phyloP scores from a whole-genome alignment of 768 basidiomycete genomes.

The Podaxis pistillaris region DNA sequence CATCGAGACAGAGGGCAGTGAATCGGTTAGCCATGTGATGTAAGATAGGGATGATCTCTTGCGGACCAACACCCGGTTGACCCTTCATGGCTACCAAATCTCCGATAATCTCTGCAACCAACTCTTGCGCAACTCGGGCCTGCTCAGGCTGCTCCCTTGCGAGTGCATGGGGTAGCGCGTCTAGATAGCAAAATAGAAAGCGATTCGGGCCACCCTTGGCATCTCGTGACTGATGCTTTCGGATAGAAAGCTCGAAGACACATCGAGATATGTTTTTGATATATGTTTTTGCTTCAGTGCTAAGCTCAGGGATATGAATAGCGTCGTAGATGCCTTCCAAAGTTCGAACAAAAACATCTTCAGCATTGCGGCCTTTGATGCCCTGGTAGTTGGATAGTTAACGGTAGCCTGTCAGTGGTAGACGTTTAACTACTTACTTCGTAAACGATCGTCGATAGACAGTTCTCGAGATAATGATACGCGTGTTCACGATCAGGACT shows the following conservation, averaged over 20 bases:
- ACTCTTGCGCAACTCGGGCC: constrained; percentile 52
- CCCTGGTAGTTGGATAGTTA: constrained; percentile 44
- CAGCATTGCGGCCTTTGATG: constrained; percentile 67
- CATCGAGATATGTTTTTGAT: constrained; percentile 66
- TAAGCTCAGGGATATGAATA: constrained; percentile 64
- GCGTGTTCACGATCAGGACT: constrained; percentile 55
- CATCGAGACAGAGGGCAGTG: constrained; percentile 84
- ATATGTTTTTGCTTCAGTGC: constrained; percentile 67
- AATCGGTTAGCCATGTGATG: constrained; percentile 84
- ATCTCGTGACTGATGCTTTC: constrained; percentile 54
- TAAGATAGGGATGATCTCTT: constrained; percentile 64
- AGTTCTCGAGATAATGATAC: constrained; percentile 69
- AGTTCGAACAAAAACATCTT: constrained; percentile 65
- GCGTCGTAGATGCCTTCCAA: constrained; percentile 82
- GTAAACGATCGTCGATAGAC: constrained; percentile 66
- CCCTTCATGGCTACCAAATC: constrained; percentile 61
- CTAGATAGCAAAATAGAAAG: constrained; percentile 71
- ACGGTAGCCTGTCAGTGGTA: neutral
- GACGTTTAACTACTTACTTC: constrained; percentile 49
- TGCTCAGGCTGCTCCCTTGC: constrained; percentile 65
- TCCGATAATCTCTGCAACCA: constrained; percentile 62
- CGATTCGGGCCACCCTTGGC: constrained; percentile 54
- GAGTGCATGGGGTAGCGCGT: constrained; percentile 75
- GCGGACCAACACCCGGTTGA: constrained; percentile 42
- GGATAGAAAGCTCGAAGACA: constrained; percentile 75